These are phyloP conservation scores for Fusarium foetens DNA, from an alignment of 2,329 filamentous ascomycete species.

Conservation along the genomic window DNA sequence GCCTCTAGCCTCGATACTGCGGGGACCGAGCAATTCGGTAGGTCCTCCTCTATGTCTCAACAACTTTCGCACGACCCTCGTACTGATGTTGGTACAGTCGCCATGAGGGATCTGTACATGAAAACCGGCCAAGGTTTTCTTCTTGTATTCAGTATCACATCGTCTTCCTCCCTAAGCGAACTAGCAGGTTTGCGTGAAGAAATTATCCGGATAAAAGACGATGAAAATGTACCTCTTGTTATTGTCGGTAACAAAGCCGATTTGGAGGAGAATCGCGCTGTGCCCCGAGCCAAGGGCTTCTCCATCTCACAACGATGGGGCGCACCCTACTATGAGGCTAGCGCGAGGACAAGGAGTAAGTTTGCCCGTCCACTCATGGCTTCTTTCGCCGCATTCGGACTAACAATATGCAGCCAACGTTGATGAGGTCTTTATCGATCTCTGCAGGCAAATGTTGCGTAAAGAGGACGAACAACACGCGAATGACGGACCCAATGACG, in stretches of 20 bases:
- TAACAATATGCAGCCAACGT: slow-evolving; percentile 72
- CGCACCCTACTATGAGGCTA: slow-evolving; percentile 91
- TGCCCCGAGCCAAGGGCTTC: slow-evolving; percentile 83
- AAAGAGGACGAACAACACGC: slow-evolving; percentile 67
- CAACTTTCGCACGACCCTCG: slow-evolving; percentile 19
- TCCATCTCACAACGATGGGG: slow-evolving; percentile 88
- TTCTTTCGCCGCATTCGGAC: slow-evolving; percentile 32
- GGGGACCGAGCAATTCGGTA: slow-evolving; percentile 93
- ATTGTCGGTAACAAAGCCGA: slow-evolving; percentile 94
- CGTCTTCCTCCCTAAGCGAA: slow-evolving; percentile 83
- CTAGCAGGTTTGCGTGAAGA: slow-evolving; percentile 85
- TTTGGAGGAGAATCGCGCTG: slow-evolving; percentile 83
- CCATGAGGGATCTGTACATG: slow-evolving; percentile 87
- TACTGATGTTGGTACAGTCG: slow-evolving; percentile 55
- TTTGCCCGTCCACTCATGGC: slow-evolving; percentile 27
- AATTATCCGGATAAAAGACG: slow-evolving; percentile 90
- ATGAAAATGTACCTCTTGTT: slow-evolving; percentile 85
- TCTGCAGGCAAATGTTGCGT: slow-evolving; percentile 84
- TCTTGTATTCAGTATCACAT: slow-evolving; percentile 92
- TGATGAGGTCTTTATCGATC: slow-evolving; percentile 87
- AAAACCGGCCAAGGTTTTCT: slow-evolving; percentile 93
- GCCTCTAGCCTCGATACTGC: slow-evolving; percentile 80
- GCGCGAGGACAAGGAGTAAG: slow-evolving; percentile 77
- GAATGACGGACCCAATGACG: slow-evolving; percentile 50
- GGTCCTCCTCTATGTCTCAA: slow-evolving; percentile 49